Evolutionary conservation across 1,284 basidiomycete genomes (phyloP).

Genomic region (Inonotus hispidus): DNA sequence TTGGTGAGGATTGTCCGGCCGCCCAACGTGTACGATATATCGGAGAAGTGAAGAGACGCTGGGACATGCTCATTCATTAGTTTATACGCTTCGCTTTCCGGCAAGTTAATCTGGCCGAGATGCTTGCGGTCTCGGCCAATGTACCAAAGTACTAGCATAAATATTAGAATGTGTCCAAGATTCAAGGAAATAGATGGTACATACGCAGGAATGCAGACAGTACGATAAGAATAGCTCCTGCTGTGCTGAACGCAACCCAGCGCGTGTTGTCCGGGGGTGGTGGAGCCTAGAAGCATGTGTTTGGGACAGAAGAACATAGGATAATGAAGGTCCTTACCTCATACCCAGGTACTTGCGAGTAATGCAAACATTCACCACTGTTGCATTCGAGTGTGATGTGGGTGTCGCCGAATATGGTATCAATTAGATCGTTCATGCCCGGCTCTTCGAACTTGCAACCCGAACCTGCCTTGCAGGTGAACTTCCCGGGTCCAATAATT

Average conservation of each 20-base stretch:
- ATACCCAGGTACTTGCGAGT: slow-evolving; percentile 91
- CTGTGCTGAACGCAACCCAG: slow-evolving; percentile 83
- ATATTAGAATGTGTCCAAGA: not conserved
- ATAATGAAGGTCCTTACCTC: slow-evolving; percentile 42
- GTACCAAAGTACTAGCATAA: slow-evolving; percentile 75
- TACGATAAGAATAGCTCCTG: slow-evolving; percentile 69
- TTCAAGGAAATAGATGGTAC: slow-evolving; percentile 15
- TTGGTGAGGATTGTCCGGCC: slow-evolving; percentile 68
- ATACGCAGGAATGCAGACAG: slow-evolving; percentile 49
- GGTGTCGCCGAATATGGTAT: slow-evolving; percentile 87
- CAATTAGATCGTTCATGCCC: slow-evolving; percentile 93
- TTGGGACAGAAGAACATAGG: not conserved
- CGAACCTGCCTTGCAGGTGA: slow-evolving; percentile 73
- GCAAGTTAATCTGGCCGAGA: slow-evolving; percentile 74
- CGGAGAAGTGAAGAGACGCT: slow-evolving; percentile 83
- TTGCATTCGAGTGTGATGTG: slow-evolving; percentile 86
- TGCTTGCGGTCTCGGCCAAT: slow-evolving; percentile 67
- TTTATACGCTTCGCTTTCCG: slow-evolving; percentile 75
- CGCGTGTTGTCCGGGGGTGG: slow-evolving; percentile 73
- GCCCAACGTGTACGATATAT: slow-evolving; percentile 76
- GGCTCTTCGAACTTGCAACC: slow-evolving; percentile 91
- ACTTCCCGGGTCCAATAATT: slow-evolving; percentile 87
- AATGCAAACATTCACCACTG: slow-evolving; percentile 92
- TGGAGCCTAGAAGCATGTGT: slow-evolving; percentile 46
- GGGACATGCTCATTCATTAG: slow-evolving; percentile 94